Percentiles rank a stretch among this genome's conserved stretches.
These are phyloP conservation scores for Agarophyton chilense DNA, from an alignment of 23 red algal species.

Conservation along the genomic window DNA sequence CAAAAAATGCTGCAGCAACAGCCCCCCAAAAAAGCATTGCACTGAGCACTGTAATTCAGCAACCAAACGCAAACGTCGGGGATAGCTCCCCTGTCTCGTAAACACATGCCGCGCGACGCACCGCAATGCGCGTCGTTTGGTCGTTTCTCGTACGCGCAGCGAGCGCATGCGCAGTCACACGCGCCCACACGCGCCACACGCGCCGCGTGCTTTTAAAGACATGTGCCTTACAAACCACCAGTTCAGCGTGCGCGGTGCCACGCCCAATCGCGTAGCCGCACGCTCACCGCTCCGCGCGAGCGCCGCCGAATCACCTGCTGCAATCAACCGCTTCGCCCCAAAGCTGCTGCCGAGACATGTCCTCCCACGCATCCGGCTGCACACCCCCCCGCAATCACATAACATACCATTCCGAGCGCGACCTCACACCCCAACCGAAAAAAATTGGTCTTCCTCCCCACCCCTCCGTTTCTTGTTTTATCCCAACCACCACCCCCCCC, in stretches of 20 bases:
- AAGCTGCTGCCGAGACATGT: neutral
- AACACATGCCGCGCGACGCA: too few relatives aligned
- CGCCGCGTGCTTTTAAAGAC: too few relatives aligned
- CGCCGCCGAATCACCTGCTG: too few relatives aligned
- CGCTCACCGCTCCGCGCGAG: neutral
- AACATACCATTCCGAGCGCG: neutral
- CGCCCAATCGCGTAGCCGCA: neutral
- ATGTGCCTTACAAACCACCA: too few relatives aligned
- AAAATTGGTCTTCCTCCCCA: neutral
- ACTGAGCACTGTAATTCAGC: too few relatives aligned
- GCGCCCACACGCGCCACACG: neutral
- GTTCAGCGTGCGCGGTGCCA: neutral
- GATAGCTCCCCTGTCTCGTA: too few relatives aligned
- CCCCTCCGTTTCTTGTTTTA: neutral
- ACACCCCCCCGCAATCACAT: too few relatives aligned
- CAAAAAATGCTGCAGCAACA: neutral
- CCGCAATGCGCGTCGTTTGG: too few relatives aligned
- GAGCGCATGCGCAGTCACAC: too few relatives aligned
- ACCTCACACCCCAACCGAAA: neutral
- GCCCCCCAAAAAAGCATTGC: too few relatives aligned
- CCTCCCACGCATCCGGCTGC: constrained; percentile 10
- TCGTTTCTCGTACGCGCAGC: too few relatives aligned
- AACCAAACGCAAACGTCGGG: too few relatives aligned
- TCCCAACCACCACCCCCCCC: neutral
- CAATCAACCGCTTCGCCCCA: neutral